Conservation (phyloP, 192 early-diverging fungal genomes). For the Coemansia sp. region DNA sequence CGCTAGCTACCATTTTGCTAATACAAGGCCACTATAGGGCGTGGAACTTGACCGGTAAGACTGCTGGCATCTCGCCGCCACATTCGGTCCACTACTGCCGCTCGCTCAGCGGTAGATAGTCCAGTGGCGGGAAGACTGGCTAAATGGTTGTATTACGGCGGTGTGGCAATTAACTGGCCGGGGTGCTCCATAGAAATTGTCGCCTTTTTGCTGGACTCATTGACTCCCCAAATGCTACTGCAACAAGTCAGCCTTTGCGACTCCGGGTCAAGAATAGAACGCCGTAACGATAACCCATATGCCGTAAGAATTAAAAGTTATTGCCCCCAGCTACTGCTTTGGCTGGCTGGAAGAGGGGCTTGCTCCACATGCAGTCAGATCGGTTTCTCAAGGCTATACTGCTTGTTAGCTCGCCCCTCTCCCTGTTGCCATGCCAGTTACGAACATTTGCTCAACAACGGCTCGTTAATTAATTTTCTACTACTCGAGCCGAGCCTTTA, state of each 20-base stretch:
- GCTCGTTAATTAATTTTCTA: too few species aligned
- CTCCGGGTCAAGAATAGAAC: conserved; percentile 5
- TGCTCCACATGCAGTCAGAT: too few species aligned
- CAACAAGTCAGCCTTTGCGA: background rate
- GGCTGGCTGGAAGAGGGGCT: too few species aligned
- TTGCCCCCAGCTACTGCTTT: background rate
- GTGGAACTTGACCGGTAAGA: background rate
- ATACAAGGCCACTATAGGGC: background rate
- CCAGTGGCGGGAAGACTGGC: background rate
- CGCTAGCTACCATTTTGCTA: conserved; percentile 1
- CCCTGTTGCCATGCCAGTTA: too few species aligned
- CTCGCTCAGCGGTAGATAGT: background rate
- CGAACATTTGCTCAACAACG: too few species aligned
- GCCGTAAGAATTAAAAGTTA: conserved; percentile 6
- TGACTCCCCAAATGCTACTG: background rate
- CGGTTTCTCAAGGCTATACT: too few species aligned
- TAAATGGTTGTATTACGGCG: conserved; percentile 8
- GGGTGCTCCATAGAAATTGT: conserved; percentile 1
- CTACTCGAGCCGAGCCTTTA: too few species aligned
- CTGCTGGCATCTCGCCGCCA: background rate
- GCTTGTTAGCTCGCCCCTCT: too few species aligned
- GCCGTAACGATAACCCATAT: conserved; percentile 8
- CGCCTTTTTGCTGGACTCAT: conserved; percentile 5
- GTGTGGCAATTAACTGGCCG: conserved; percentile 8
- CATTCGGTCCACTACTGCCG: conserved; percentile 13